These are phyloP conservation scores for Lasiodiplodia hormozganensis DNA, from an alignment of 2,329 filamentous ascomycete species.

Conservation along the genomic window DNA sequence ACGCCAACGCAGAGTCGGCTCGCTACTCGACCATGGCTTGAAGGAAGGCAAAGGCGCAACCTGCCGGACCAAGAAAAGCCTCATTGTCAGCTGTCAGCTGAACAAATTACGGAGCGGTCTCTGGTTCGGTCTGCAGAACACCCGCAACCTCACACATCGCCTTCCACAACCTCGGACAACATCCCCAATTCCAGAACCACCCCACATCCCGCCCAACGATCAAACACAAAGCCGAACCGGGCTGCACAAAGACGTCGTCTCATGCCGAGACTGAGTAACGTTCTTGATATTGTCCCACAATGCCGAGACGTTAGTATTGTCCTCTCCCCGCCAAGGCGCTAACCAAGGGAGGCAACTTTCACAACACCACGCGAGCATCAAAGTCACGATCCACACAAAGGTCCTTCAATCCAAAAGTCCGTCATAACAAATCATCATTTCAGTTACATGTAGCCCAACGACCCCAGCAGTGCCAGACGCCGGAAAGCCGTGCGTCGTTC, in stretches of 20 bases:
- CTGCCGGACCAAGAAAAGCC: no score
- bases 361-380: neutral
- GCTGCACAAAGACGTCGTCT: neutral
- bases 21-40: no score
- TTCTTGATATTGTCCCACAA: slow-evolving; percentile 13
- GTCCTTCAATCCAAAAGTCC: neutral
- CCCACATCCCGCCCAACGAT: neutral
- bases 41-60: no score
- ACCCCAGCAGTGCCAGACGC: neutral
- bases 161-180: no score
- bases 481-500: neutral
- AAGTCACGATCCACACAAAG: neutral
- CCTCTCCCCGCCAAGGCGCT: neutral
- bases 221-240: neutral
- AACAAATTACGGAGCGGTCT: no score
- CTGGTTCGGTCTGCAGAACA: no score
- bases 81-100: no score
- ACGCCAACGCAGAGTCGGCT: no score
- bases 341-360: neutral
- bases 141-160: no score
- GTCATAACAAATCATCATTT: neutral
- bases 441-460: neutral
- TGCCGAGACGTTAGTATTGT: slow-evolving; percentile 8
- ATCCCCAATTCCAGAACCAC: no score
- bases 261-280: accelerated